These are phyloP conservation scores for Rhizopus microsporus DNA, from an alignment of 371 early-diverging fungal species.

Conservation along the genomic window DNA sequence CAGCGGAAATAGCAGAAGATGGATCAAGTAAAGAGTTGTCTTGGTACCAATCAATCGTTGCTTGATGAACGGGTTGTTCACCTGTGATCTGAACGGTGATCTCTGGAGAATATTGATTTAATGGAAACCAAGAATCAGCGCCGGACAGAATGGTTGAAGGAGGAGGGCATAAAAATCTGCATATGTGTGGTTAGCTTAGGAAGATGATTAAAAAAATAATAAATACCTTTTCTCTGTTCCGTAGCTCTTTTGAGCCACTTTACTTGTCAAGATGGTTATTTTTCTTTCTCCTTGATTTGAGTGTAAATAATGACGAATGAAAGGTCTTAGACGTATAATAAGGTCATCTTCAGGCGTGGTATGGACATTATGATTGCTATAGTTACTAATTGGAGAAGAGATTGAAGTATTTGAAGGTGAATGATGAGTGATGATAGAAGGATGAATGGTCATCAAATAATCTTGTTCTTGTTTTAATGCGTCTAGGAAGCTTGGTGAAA, in stretches of 20 bases:
- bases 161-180: constrained; percentile 76
- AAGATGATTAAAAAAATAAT: constrained; percentile 29
- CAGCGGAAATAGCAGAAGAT: background rate
- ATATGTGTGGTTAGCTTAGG: no score
- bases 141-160: constrained; percentile 79
- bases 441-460: constrained; percentile 45
- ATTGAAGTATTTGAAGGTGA: constrained; percentile 23
- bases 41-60: constrained; percentile 49
- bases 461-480: constrained; percentile 52
- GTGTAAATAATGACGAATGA: constrained; percentile 45
- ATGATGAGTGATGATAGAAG: constrained; percentile 7
- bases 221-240: constrained; percentile 78
- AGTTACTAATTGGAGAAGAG: constrained; percentile 27
- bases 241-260: constrained; percentile 86
- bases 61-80: constrained; percentile 44
- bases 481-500: constrained; percentile 63
- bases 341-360: constrained; percentile 27
- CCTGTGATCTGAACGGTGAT: constrained; percentile 50
- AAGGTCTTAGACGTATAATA: constrained; percentile 15
- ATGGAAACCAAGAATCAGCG: constrained; percentile 47
- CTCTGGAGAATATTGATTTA: constrained; percentile 24
- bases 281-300: constrained; percentile 62
- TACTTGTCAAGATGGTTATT: constrained; percentile 73
- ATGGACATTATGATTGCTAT: constrained; percentile 10
- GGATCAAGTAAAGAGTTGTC: constrained; percentile 19